A percentile compares a stretch with the other conserved stretches of the same genome.
phyloP scores from a whole-genome alignment of 768 basidiomycete species.

The Suillus alpinus region DNA sequence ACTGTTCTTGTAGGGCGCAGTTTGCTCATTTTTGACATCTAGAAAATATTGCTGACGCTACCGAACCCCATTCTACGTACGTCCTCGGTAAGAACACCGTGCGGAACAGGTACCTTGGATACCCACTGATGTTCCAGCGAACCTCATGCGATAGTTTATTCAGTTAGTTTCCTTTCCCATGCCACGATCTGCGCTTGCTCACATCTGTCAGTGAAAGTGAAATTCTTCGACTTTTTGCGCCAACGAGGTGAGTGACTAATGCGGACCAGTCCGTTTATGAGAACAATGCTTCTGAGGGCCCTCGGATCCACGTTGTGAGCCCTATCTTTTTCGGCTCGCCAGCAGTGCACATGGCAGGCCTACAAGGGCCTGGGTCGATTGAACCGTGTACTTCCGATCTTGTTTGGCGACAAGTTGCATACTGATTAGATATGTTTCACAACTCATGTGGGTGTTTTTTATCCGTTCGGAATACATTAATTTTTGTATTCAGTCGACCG shows the following conservation, averaged over 20 bases:
- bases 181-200: not conserved
- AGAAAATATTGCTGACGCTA: not conserved
- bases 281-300: not conserved
- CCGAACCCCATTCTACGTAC: not conserved
- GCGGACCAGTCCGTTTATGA: not conserved
- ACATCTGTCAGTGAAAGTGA: not conserved
- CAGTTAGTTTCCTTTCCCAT: not conserved
- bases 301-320: not conserved
- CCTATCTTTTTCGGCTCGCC: not conserved
- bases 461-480: not conserved
- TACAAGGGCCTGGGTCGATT: not conserved
- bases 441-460: not conserved
- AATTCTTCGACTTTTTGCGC: not conserved
- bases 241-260: not conserved
- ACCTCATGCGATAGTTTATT: not conserved
- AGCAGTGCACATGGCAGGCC: not conserved
- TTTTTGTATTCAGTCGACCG: not conserved
- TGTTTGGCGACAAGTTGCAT: not conserved
- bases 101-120: slow-evolving; percentile 1
- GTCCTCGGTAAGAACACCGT: not conserved
- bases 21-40: not conserved
- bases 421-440: not conserved
- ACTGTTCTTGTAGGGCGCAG: not conserved
- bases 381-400: not conserved
- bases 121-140: slow-evolving; percentile 1